phyloP scores from a whole-genome alignment of 2,329 filamentous ascomycete genomes.

The Fusarium albidum region DNA sequence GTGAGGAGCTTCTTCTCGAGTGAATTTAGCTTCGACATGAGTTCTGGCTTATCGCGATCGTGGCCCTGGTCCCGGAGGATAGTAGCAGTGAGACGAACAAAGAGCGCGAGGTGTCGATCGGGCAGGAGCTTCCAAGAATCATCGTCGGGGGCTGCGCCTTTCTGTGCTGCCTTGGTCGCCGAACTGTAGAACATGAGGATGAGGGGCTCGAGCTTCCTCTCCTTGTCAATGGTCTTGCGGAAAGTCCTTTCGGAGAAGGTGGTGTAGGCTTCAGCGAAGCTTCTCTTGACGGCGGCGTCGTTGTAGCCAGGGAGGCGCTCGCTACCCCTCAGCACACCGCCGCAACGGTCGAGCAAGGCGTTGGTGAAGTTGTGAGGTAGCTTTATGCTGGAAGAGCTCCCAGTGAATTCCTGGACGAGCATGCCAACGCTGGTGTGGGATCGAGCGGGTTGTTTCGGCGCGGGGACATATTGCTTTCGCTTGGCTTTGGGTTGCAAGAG shows the following conservation, averaged over 20 bases:
- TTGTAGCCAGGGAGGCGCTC: constrained; percentile 89
- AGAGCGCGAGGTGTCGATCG: constrained; percentile 93
- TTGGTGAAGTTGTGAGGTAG: constrained; percentile 64
- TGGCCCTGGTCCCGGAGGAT: constrained; percentile 86
- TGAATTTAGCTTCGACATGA: constrained; percentile 78
- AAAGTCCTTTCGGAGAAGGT: constrained; percentile 90
- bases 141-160: constrained; percentile 78
- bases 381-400: constrained; percentile 60
- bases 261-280: constrained; percentile 94
- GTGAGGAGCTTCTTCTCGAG: constrained; percentile 94
- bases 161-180: constrained; percentile 84
- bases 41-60: constrained; percentile 83
- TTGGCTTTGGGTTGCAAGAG: constrained; percentile 90
- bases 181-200: constrained; percentile 96
- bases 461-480: constrained; percentile 83
- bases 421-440: constrained; percentile 80
- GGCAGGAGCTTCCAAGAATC: constrained; percentile 92
- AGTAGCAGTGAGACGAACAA: constrained; percentile 83
- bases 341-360: constrained; percentile 74
- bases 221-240: constrained; percentile 91
- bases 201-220: constrained; percentile 89
- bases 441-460: constrained; percentile 67
- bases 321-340: constrained; percentile 79
- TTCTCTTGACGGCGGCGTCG: constrained; percentile 89
- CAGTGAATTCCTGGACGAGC: constrained; percentile 85